Conservation (phyloP, 805 yeast genomes). For the Candida xyloterini region DNA sequence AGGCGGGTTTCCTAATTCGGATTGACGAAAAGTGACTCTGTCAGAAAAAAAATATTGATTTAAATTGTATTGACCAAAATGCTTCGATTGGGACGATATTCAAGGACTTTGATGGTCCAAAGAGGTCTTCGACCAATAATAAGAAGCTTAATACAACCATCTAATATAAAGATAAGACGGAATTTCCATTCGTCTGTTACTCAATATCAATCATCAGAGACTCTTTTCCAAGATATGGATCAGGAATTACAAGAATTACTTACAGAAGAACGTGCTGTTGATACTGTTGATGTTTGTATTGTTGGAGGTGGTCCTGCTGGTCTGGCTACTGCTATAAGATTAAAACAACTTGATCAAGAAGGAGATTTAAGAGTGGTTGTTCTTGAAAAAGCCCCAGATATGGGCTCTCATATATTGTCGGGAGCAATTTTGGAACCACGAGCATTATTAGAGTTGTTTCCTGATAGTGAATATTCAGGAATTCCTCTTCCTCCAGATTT, state of each 20-base stretch:
- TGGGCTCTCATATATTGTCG: constrained; percentile 88
- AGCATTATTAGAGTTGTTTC: constrained; percentile 80
- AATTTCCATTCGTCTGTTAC: neutral
- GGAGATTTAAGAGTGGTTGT: constrained; percentile 78
- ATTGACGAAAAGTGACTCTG: neutral
- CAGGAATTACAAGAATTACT: constrained; percentile 46
- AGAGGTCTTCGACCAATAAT: neutral
- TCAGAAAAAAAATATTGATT: neutral
- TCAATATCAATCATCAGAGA: constrained; percentile 22
- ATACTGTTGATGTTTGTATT: constrained; percentile 88
- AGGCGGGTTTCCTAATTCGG: neutral
- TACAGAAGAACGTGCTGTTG: constrained; percentile 70
- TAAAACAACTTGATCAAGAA: constrained; percentile 76
- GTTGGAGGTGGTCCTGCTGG: constrained; percentile 99
- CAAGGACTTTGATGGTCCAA: neutral
- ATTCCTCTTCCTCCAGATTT: constrained; percentile 77
- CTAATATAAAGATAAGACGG: neutral
- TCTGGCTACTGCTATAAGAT: constrained; percentile 83
- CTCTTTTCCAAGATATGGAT: constrained; percentile 28
- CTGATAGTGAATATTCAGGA: constrained; percentile 58
- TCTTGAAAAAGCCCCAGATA: constrained; percentile 86
- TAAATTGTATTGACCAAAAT: neutral
- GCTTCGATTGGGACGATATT: neutral
- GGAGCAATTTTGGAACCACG: constrained; percentile 95
- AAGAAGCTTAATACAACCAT: neutral